Conservation (phyloP, 2,329 filamentous ascomycete species). For the Colletotrichum sp. region DNA sequence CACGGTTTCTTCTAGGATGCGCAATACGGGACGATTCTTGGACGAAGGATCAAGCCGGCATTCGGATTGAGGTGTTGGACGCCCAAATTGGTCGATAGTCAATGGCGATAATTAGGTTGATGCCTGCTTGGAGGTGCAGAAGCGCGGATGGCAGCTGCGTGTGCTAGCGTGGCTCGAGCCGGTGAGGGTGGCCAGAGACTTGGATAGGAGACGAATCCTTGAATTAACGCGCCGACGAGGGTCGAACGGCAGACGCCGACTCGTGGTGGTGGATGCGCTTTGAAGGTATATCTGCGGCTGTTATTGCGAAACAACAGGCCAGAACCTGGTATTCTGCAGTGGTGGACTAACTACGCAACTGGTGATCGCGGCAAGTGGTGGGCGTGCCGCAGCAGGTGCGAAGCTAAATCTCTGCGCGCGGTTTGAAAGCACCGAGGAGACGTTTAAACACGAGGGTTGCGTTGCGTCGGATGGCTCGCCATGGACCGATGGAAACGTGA, state of each 20-base stretch:
- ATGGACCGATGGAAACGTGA: neutral
- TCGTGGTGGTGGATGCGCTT: constrained; percentile 4
- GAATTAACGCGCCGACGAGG: neutral
- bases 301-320: constrained; percentile 15
- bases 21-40: neutral
- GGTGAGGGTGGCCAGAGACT: neutral
- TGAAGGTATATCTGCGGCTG: constrained; percentile 9
- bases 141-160: neutral
- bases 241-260: neutral
- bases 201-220: neutral
- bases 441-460: neutral
- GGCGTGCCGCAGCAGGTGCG: neutral
- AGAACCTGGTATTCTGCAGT: constrained; percentile 2
- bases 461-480: neutral
- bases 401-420: neutral
- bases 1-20: neutral
- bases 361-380: constrained; percentile 6
- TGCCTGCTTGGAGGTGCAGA: constrained; percentile 4
- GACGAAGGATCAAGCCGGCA: neutral
- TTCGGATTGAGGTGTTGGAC: neutral
- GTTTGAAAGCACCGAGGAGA: neutral
- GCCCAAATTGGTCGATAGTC: neutral
- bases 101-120: neutral
- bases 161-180: neutral
- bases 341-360: neutral